Base-by-base conservation (phyloP, 192 early-diverging fungal genomes). In the Coemansia sp. region DNA sequence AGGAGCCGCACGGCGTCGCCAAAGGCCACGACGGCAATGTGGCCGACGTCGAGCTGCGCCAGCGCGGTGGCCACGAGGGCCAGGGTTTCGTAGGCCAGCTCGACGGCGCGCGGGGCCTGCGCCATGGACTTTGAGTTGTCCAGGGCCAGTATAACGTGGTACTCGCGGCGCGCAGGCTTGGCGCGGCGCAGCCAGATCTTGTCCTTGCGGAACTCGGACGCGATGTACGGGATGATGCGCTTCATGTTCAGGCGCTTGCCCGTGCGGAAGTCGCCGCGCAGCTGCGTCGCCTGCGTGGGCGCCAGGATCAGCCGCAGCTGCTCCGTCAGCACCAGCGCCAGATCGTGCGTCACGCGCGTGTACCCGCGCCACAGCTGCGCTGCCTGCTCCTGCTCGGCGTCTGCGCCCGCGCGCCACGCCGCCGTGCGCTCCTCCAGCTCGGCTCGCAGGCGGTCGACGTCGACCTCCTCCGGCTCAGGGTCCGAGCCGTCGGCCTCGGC, bases 241-340 rank as follows among this genome's bases (percentile, higher is more conserved):
- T 94, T 90, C 97, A 99, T 97, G 73, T 96, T 99, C 21, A 99
- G 85, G 8, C 97, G 88, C 74, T 99, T 99, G 50, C 97, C 97
- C 27, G 93, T 97, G 33, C 90, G 83, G 68, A 97, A 99, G 81
- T 99, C 97, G 37, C 97, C 97, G 58, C 88, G 89, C 46, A 99
- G 83, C 72, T 94, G 91, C 25, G 95, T 95, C 0, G 95, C 93
- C 61, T 95, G 80, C 9, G 97, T 97, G 0, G 97, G 97, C 63
- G 97, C 93, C 57, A 99, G 79, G 61, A 99, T 95, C 51, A 97
- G 79, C 14, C 97, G 86, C 43, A 99, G 78, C 58, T 94, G 93
- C 81, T 99, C 97, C 59, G 90, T 92, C 18, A 99, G 82, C 31
- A 86, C 76, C 56, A 92, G 85, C 8, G 97, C 86, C 32, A 95